Evolutionary conservation across 768 basidiomycete species (phyloP), one percentile per base, ranked within the genome.

Genomic region (Exsudoporus frostii): DNA sequence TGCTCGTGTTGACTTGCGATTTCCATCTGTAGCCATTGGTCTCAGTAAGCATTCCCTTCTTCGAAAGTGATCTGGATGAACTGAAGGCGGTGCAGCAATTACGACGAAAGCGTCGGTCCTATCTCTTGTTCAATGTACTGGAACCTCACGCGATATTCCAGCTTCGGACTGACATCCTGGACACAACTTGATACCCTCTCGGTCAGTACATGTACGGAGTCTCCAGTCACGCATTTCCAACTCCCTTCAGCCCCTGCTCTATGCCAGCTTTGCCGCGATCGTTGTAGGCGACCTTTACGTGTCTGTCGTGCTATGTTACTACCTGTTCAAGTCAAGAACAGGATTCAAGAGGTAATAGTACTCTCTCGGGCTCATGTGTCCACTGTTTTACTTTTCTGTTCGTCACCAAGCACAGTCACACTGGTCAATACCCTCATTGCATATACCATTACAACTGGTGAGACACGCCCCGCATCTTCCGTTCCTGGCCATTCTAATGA

Each of bases 401-500:
- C 24, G 8, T 55, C 32, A 38, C 37, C 45, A 54, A 82, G 82
- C 53, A 83, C 81, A 19, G 77, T 85, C 48, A 72, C 75, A 2
- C 55, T 83, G 9, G 71, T 83, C 47, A 73, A 70, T 13, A 61
- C 70, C 1, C 72, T 85, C 5, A 75, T 84, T 63, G 39, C 73
- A 29, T 84, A 81, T 53, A 73, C 77, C 2, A 71, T 84, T 48
- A 82, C 83, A 55, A 85, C 83, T 0, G 82, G 83, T 60, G 55
- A 75, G 57, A 20, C 9, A 15, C n/a, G n/a, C 9, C 4, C 4
- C 14, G 15, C 4, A 11, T 67, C 74, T 29, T 25, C 33, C 68
- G 14, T 33, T 34, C 5, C 13, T 36, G 24, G 30, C 2, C 27
- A 5, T 42, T 17, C 15, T 57, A 25, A 40, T 25, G 11, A 15